Percentiles rank a stretch among this genome's conserved stretches.
Conservation (phyloP, 2,329 filamentous ascomycete species). For the Colletotrichum lentis region DNA sequence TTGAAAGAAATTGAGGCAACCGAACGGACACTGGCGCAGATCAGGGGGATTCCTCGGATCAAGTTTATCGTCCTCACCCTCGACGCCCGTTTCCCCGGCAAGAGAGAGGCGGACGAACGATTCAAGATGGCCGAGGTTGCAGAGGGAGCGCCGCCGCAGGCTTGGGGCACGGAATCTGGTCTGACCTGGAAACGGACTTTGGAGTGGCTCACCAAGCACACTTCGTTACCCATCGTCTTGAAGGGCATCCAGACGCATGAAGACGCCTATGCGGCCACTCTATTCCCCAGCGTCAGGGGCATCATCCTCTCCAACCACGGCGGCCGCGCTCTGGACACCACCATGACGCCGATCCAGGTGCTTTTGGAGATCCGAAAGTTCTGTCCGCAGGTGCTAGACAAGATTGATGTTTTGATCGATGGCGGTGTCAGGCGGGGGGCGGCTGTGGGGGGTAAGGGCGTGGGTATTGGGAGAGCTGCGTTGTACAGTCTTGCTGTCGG, state of each 20-base stretch:
- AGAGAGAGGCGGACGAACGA: slow-evolving; percentile 66
- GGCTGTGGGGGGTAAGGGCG: slow-evolving; percentile 61
- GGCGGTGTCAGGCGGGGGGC: slow-evolving; percentile 62
- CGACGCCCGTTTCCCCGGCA: slow-evolving; percentile 51
- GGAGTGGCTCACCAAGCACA: slow-evolving; percentile 58
- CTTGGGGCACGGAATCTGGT: slow-evolving; percentile 55
- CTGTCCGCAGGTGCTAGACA: slow-evolving; percentile 58
- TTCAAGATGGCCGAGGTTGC: slow-evolving; percentile 58
- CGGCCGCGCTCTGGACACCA: slow-evolving; percentile 60
- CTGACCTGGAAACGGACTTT: slow-evolving; percentile 62
- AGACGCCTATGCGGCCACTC: slow-evolving; percentile 47
- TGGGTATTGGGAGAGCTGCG: slow-evolving; percentile 62
- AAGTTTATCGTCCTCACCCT: slow-evolving; percentile 44
- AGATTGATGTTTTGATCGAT: slow-evolving; percentile 62
- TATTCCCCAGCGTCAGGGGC: slow-evolving; percentile 52
- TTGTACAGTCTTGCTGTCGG: slow-evolving; percentile 60
- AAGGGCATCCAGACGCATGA: slow-evolving; percentile 66
- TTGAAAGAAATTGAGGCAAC: slow-evolving; percentile 72
- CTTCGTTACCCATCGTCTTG: slow-evolving; percentile 60
- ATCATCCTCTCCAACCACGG: slow-evolving; percentile 67
- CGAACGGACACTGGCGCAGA: slow-evolving; percentile 54
- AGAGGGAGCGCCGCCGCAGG: slow-evolving; percentile 18
- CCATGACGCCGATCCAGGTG: slow-evolving; percentile 47
- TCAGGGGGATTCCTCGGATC: slow-evolving; percentile 73
- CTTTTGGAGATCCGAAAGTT: slow-evolving; percentile 60